Conservation (phyloP, 805 yeast genomes). For the Wickerhamomyces sydowiorum region DNA sequence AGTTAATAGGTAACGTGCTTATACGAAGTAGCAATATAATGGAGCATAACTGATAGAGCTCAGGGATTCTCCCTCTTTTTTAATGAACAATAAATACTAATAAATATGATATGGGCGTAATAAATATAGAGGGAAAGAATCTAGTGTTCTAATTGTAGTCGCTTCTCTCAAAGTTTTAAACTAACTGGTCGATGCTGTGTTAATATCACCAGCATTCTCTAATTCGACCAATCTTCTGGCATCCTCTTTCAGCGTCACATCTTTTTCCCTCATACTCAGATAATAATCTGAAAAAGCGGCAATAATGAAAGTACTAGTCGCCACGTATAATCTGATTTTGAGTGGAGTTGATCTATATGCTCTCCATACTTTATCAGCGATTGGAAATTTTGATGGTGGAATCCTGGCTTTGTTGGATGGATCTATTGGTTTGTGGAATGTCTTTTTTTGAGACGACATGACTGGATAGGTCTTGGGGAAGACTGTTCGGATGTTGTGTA, state of each 20-base stretch:
- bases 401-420: background rate
- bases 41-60: no score
- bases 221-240: constrained; percentile 12
- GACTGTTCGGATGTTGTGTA: background rate
- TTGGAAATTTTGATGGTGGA: background rate
- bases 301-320: no score
- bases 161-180: background rate
- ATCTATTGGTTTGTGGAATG: constrained; percentile 13
- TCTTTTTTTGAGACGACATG: constrained; percentile 3
- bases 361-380: no score
- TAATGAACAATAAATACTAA: no score
- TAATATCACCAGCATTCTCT: background rate
- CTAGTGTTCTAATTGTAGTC: background rate
- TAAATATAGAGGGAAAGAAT: no score
- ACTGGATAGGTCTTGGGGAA: background rate
- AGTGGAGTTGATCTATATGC: no score
- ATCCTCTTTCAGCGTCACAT: constrained; percentile 7
- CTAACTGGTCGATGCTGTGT: background rate
- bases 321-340: no score
- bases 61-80: no score
- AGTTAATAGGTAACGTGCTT: no score
- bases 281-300: no score
- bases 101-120: no score
- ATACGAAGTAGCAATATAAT: no score
- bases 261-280: constrained; percentile 8